Conservation (phyloP, 2,329 filamentous ascomycete genomes). For the Blumeria graminis region DNA sequence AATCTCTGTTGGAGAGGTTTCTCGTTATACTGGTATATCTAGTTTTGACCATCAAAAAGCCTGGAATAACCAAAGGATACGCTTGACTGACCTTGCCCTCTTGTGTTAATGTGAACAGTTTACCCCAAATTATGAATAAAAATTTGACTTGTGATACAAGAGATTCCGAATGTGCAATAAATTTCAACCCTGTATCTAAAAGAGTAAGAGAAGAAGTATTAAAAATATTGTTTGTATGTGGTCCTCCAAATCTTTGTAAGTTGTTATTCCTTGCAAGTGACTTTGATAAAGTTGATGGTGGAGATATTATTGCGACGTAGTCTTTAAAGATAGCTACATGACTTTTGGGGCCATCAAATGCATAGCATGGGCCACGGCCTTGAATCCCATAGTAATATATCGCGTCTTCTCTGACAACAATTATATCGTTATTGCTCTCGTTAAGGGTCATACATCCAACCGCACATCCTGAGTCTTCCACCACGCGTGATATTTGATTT, state of each 20-base stretch:
- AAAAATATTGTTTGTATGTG: constrained; percentile 53
- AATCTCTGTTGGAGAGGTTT: constrained; percentile 76
- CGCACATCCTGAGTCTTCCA: constrained; percentile 75
- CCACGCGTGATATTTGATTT: constrained; percentile 62
- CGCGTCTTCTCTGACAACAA: constrained; percentile 85
- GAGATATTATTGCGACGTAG: constrained; percentile 71
- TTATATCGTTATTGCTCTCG: constrained; percentile 52
- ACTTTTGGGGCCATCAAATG: constrained; percentile 78
- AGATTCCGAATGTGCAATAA: constrained; percentile 73
- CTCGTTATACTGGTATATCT: constrained; percentile 76
- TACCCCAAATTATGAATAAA: constrained; percentile 72
- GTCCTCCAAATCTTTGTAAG: constrained; percentile 46
- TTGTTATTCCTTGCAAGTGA: constrained; percentile 22
- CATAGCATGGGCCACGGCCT: constrained; percentile 66
- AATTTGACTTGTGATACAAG: constrained; percentile 57
- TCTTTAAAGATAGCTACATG: constrained; percentile 56
- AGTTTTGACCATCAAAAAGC: constrained; percentile 16
- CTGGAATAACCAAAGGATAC: too few species aligned
- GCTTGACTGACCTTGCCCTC: constrained; percentile 52
- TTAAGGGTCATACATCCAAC: constrained; percentile 92
- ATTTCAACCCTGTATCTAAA: constrained; percentile 74
- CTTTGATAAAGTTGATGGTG: constrained; percentile 25
- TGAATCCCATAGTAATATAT: constrained; percentile 81
- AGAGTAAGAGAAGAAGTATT: constrained; percentile 73
- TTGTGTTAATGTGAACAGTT: constrained; percentile 69